Evolutionary conservation across 2,329 filamentous ascomycete genomes (phyloP).

Genomic region (Apiospora aurea): DNA sequence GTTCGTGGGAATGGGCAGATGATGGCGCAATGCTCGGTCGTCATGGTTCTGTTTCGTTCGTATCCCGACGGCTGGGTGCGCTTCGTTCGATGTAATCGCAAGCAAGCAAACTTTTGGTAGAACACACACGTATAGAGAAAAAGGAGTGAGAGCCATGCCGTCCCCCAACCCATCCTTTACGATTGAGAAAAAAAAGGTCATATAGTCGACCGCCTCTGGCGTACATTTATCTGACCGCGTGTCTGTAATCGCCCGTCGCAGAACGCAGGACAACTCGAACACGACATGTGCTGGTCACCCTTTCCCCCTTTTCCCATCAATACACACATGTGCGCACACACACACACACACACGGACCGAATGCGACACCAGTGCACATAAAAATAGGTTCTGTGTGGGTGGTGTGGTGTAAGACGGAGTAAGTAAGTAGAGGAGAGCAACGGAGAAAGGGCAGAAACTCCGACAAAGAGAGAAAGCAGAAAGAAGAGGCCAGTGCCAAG

Average conservation of each 20-base stretch:
- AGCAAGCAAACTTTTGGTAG: not conserved
- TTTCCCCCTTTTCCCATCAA: not conserved
- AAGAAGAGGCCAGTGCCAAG: not conserved
- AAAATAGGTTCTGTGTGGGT: conserved; percentile 8
- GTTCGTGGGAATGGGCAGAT: conserved; percentile 4
- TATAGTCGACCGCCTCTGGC: conserved; percentile 17
- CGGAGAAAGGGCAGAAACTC: not conserved
- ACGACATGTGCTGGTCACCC: not conserved
- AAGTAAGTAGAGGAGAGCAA: not conserved
- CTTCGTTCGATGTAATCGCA: conserved; percentile 8
- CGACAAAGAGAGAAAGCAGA: not conserved
- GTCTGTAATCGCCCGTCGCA: conserved; percentile 26
- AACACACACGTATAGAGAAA: not conserved
- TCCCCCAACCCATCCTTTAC: not conserved
- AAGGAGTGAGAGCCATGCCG: not conserved
- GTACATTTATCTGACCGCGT: conserved; percentile 25
- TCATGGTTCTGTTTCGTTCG: conserved; percentile 2
- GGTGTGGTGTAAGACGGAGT: not conserved
- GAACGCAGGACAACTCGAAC: conserved; percentile 7
- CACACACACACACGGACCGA: not conserved
- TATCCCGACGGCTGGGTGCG: not conserved
- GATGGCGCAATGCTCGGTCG: conserved; percentile 4
- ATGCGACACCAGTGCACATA: not conserved
- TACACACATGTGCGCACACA: not conserved
- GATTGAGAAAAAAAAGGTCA: not conserved